Evolutionary conservation across 1,139 yeast species (phyloP).

Genomic region (Debaryomycetaceae sp.): DNA sequence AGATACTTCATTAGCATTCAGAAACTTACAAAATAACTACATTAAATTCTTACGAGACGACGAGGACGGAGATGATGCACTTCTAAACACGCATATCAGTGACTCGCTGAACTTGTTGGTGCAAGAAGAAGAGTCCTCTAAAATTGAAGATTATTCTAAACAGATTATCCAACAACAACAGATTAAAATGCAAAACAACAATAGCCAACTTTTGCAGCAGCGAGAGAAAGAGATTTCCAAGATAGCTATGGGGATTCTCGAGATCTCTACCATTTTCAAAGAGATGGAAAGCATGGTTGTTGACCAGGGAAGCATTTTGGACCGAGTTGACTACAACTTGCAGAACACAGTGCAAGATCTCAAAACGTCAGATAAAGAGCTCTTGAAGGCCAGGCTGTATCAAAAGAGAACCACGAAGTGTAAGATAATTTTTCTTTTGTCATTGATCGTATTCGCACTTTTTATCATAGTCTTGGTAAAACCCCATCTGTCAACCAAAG

Average conservation of each 20-base stretch:
- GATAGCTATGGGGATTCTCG: conserved; percentile 91
- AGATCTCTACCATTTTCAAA: conserved; percentile 86
- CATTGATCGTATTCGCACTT: conserved; percentile 68
- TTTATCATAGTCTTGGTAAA: conserved; percentile 68
- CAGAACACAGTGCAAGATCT: conserved; percentile 75
- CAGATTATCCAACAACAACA: conserved; percentile 47
- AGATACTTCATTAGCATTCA: conserved; percentile 67
- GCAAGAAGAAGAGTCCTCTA: conserved; percentile 39
- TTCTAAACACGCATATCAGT: conserved; percentile 11
- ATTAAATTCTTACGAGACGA: conserved; percentile 73
- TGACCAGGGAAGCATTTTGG: conserved; percentile 92
- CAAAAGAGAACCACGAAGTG: conserved; percentile 91
- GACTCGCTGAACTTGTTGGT: conserved; percentile 26
- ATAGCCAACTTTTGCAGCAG: conserved; percentile 53
- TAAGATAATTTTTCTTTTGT: conserved; percentile 72
- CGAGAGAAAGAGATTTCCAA: conserved; percentile 87
- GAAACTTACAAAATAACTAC: conserved; percentile 86
- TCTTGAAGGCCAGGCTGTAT: conserved; percentile 70
- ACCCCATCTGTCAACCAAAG: conserved; percentile 41
- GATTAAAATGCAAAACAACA: conserved; percentile 30
- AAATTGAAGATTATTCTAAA: conserved; percentile 43
- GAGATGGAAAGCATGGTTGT: conserved; percentile 90
- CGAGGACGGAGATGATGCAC: conserved; percentile 46
- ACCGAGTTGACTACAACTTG: conserved; percentile 88
- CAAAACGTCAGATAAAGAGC: conserved; percentile 72